Conservation (phyloP, 2,329 filamentous ascomycete genomes). For the Aspergillus spinulosporus region DNA sequence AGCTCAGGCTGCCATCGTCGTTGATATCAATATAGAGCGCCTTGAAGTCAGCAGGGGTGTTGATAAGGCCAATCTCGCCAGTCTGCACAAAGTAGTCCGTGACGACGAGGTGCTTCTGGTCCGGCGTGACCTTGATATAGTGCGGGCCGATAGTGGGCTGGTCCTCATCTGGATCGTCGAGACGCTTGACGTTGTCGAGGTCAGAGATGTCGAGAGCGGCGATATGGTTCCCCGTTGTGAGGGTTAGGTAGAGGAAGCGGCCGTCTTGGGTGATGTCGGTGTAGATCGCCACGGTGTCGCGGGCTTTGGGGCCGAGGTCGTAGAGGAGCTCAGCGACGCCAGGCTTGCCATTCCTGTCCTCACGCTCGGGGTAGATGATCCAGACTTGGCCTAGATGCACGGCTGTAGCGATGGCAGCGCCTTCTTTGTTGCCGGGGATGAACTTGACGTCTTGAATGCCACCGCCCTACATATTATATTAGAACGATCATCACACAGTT, state of each 20-base stretch:
- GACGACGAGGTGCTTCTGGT: conserved; percentile 64
- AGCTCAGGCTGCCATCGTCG: conserved; percentile 56
- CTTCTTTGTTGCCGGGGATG: conserved; percentile 61
- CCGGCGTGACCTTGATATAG: conserved; percentile 64
- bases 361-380: conserved; percentile 65
- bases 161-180: conserved; percentile 59
- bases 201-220: conserved; percentile 63
- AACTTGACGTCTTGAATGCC: conserved; percentile 59
- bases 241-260: conserved; percentile 59
- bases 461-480: conserved; percentile 40
- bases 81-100: conserved; percentile 68
- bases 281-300: conserved; percentile 60
- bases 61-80: conserved; percentile 61
- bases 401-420: conserved; percentile 61
- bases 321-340: conserved; percentile 60
- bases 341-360: conserved; percentile 55
- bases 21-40: conserved; percentile 62
- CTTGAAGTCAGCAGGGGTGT: conserved; percentile 64
- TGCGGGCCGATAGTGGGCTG: conserved; percentile 64
- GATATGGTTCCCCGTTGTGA: conserved; percentile 63
- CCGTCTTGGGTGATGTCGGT: conserved; percentile 61
- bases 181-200: conserved; percentile 59
- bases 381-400: conserved; percentile 62
- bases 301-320: conserved; percentile 54
- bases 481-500: too few relatives aligned